phyloP scores from a whole-genome alignment of 768 basidiomycete species.

The Pholiota microspora region DNA sequence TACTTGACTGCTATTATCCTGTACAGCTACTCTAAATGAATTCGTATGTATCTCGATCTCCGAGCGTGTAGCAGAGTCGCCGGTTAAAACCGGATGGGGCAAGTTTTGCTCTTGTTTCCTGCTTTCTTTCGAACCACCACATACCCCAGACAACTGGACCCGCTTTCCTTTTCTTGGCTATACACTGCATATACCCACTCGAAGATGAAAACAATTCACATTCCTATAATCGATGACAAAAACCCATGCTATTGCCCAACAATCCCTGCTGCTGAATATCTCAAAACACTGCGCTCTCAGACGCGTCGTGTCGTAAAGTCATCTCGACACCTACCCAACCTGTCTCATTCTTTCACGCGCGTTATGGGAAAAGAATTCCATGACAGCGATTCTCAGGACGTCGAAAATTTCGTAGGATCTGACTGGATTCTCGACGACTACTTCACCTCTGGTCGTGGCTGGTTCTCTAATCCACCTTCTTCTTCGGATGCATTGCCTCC shows the following conservation, averaged over 20 bases:
- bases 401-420: conserved; percentile 6
- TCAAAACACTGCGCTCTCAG: conserved; percentile 40
- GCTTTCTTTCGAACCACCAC: not conserved
- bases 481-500: conserved; percentile 13
- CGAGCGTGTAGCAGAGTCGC: not conserved
- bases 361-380: conserved; percentile 28
- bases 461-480: conserved; percentile 9
- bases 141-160: not conserved
- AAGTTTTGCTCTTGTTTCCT: no score
- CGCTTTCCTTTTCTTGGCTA: not conserved
- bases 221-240: conserved; percentile 45
- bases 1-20: no score
- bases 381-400: conserved; percentile 15
- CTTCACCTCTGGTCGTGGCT: conserved; percentile 9
- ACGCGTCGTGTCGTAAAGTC: conserved; percentile 18
- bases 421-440: conserved; percentile 15
- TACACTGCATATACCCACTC: not conserved
- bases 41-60: no score
- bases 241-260: conserved; percentile 61
- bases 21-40: no score
- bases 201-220: not conserved
- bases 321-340: conserved; percentile 7
- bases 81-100: not conserved
- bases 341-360: conserved; percentile 32
- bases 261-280: conserved; percentile 43